These are phyloP conservation scores for Bauhinia variegata DNA, from an alignment of 306 rosid species.

Conservation along the genomic window DNA sequence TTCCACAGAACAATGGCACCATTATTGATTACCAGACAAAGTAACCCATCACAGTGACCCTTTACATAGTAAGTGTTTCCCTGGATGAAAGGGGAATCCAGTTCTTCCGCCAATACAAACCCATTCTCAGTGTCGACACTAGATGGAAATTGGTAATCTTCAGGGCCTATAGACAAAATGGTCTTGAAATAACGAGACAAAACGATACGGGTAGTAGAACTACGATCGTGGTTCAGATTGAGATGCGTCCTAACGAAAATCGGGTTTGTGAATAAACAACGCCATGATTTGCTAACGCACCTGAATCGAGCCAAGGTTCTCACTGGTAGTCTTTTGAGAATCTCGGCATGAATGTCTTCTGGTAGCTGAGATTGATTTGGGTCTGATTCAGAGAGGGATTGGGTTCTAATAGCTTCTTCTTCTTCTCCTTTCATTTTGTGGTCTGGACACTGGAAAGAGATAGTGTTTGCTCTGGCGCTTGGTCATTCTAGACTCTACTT, in stretches of 20 bases:
- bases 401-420: too few species aligned
- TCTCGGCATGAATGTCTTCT: constrained; percentile 40
- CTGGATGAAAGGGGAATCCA: constrained; percentile 10
- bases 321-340: constrained; percentile 43
- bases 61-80: constrained; percentile 49
- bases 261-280: constrained; percentile 29
- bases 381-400: too few species aligned
- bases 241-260: constrained; percentile 38
- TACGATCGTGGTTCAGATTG: neutral
- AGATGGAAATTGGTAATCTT: neutral
- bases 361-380: constrained; percentile 30
- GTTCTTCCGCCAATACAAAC: constrained; percentile 17
- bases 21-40: constrained; percentile 48
- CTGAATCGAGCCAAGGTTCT: constrained; percentile 40
- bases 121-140: neutral
- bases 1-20: constrained; percentile 47
- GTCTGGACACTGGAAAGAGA: too few species aligned
- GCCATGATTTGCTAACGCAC: constrained; percentile 53
- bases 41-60: constrained; percentile 53
- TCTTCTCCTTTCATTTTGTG: too few species aligned
- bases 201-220: constrained; percentile 27
- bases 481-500: too few species aligned
- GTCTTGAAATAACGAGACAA: constrained; percentile 49
- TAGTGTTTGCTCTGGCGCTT: too few species aligned
- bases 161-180: constrained; percentile 38